These are phyloP conservation scores for Malus sieversii DNA, from an alignment of 306 rosid genomes.

Conservation along the genomic window DNA sequence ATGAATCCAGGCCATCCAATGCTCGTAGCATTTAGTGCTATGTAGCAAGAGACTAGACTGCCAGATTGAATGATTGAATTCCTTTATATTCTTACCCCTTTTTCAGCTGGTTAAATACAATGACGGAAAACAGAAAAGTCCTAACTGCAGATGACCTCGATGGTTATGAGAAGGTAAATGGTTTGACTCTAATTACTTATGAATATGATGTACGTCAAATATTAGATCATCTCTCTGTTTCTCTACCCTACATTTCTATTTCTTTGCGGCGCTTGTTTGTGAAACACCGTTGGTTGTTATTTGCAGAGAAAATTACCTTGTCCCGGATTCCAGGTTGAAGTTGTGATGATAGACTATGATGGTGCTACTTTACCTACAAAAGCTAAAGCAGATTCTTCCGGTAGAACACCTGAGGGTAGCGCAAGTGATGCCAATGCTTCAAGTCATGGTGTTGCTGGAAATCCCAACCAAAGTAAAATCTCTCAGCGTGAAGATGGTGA, in stretches of 20 bases:
- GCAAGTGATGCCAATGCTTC: constrained; percentile 18
- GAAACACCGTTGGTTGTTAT: constrained; percentile 7
- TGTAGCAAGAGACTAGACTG: background rate
- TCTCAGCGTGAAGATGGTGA: constrained; percentile 45
- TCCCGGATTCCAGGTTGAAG: constrained; percentile 80
- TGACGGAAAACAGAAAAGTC: constrained; percentile 58
- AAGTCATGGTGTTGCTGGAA: constrained; percentile 24
- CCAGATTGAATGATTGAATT: background rate
- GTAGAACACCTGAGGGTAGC: constrained; percentile 40
- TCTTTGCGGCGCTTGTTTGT: constrained; percentile 5
- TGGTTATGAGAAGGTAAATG: constrained; percentile 79
- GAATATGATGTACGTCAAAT: background rate
- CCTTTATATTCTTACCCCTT: background rate
- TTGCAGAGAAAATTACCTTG: constrained; percentile 79
- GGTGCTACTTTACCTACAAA: constrained; percentile 42
- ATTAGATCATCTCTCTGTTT: background rate
- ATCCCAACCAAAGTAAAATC: constrained; percentile 27
- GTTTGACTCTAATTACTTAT: background rate
- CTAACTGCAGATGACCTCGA: constrained; percentile 61
- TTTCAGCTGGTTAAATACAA: constrained; percentile 83
- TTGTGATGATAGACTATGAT: constrained; percentile 72
- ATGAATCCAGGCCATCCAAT: no score
- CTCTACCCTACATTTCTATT: constrained; percentile 1
- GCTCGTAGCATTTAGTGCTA: no score
- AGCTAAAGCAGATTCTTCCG: constrained; percentile 33